These are phyloP conservation scores for Lactarius tabidus DNA, from an alignment of 768 basidiomycete genomes.

Conservation along the genomic window DNA sequence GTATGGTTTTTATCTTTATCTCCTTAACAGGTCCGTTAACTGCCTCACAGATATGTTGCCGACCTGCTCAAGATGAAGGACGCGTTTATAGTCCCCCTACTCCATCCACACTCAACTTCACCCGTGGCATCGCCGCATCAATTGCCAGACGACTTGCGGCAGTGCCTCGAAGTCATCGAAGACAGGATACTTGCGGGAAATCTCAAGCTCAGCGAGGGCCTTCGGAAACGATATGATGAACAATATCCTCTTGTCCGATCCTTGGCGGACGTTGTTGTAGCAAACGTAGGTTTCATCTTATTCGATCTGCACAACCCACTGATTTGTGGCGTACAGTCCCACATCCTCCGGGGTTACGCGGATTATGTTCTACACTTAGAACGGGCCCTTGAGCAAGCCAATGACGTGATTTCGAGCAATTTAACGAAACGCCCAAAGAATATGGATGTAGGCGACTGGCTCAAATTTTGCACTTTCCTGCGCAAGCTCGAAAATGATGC, in stretches of 20 bases:
- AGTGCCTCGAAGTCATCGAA: too few species aligned
- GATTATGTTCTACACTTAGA: conserved; percentile 92
- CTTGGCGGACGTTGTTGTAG: too few species aligned
- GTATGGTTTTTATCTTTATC: conserved; percentile 41
- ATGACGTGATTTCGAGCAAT: conserved; percentile 65
- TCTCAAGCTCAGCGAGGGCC: too few species aligned
- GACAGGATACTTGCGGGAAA: too few species aligned
- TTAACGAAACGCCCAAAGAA: conserved; percentile 76
- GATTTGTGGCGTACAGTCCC: too few species aligned
- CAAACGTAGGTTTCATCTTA: too few species aligned
- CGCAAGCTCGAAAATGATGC: too few species aligned
- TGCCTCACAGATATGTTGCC: too few species aligned
- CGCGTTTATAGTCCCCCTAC: conserved; percentile 83
- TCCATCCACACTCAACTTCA: conserved; percentile 75
- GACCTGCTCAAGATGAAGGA: conserved; percentile 91
- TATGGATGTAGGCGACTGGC: conserved; percentile 74
- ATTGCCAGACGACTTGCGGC: conserved; percentile 84
- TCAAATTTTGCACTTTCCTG: conserved; percentile 68
- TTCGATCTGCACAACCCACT: too few species aligned
- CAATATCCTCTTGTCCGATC: too few species aligned
- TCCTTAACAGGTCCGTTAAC: neutral
- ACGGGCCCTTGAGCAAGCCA: conserved; percentile 82
- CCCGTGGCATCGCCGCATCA: conserved; percentile 62
- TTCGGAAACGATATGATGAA: too few species aligned
- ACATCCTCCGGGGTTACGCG: too few species aligned